Evolutionary conservation across 2,329 filamentous ascomycete genomes (phyloP).

Genomic region (Westerdykella ornata): DNA sequence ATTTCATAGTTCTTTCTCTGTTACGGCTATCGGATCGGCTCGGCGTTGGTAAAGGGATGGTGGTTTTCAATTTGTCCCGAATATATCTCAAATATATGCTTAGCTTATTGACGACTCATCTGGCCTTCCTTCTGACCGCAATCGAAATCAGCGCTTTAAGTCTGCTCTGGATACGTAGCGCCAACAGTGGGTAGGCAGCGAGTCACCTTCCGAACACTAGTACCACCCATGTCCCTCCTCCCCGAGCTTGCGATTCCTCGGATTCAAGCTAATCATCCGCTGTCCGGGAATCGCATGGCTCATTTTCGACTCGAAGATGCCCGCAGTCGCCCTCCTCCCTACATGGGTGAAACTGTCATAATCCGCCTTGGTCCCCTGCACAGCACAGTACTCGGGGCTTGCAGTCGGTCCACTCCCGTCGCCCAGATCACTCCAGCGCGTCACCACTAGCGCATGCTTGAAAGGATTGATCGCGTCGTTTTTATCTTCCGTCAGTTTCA

Average conservation of each 20-base stretch:
- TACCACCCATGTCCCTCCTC: conserved; percentile 56
- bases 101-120: no score
- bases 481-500: conserved; percentile 54
- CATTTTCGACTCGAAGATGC: conserved; percentile 53
- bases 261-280: conserved; percentile 54
- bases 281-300: conserved; percentile 53
- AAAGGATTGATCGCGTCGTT: conserved; percentile 44
- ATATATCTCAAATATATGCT: no score
- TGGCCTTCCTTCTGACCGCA: no score
- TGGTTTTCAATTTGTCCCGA: no score
- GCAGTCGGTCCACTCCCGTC: conserved; percentile 46
- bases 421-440: conserved; percentile 57
- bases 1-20: no score
- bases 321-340: conserved; percentile 51
- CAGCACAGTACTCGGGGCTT: conserved; percentile 51
- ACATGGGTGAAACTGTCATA: conserved; percentile 52
- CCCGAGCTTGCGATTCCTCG: conserved; percentile 47
- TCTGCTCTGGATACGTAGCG: no score
- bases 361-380: conserved; percentile 40
- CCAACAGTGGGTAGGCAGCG: no score
- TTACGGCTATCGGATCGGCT: no score
- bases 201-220: conserved; percentile 20
- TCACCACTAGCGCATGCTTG: conserved; percentile 55
- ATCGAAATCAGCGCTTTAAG: no score
- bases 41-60: no score